Conservation (phyloP, 2,329 filamentous ascomycete genomes). For the Curvularia lunata region DNA sequence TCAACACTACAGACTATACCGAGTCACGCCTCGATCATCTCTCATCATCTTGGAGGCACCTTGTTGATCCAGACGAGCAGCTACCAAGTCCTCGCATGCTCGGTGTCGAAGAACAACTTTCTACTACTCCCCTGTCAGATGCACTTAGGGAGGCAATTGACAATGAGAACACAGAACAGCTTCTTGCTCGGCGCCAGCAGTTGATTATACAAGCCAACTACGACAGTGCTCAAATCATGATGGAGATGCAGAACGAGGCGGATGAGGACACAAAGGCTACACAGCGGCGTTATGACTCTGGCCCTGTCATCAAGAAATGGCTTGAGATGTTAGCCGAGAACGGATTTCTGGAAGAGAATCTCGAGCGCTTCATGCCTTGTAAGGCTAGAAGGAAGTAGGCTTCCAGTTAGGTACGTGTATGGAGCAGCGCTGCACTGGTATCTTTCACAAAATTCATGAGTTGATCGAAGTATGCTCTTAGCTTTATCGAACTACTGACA, state of each 20-base stretch:
- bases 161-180: slow-evolving; percentile 23
- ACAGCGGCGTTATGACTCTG: slow-evolving; percentile 70
- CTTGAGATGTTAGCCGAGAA: slow-evolving; percentile 72
- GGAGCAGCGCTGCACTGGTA: neutral
- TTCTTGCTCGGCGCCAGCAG: slow-evolving; percentile 28
- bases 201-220: slow-evolving; percentile 32
- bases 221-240: slow-evolving; percentile 51
- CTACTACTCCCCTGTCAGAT: slow-evolving; percentile 18
- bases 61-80: slow-evolving; percentile 41
- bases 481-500: neutral
- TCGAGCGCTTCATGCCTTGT: slow-evolving; percentile 29
- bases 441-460: neutral
- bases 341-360: slow-evolving; percentile 58
- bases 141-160: slow-evolving; percentile 26
- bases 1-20: slow-evolving; percentile 53
- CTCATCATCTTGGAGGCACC: slow-evolving; percentile 49
- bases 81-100: slow-evolving; percentile 25
- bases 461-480: neutral
- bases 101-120: slow-evolving; percentile 23
- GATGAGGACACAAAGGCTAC: slow-evolving; percentile 61
- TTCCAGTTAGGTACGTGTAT: neutral
- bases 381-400: slow-evolving; percentile 6
- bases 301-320: slow-evolving; percentile 72
- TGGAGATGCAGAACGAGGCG: slow-evolving; percentile 56
- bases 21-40: slow-evolving; percentile 50